Base-by-base conservation (phyloP, 2,329 filamentous ascomycete species). In the Nigrospora sphaerica region DNA sequence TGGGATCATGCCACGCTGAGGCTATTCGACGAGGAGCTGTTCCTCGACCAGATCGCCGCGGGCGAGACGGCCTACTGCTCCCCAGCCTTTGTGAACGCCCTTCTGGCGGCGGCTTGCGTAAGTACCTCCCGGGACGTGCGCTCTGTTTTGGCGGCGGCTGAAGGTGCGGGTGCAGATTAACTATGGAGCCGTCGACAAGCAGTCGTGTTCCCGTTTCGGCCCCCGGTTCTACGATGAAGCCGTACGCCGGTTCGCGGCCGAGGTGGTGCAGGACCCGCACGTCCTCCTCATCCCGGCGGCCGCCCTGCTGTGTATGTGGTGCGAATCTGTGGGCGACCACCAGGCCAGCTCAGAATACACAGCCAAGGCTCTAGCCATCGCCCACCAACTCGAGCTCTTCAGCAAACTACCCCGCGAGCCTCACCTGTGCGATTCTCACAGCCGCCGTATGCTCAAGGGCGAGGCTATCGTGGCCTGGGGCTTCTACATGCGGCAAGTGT, bases 1-100 rank as follows among this genome's bases (percentile, higher is more conserved):
- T 46, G 44, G 44, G 44, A 46, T 17, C 44, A 46, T 18, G 37
- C 44, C 37, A 46, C 44, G 2, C 23, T 46, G 32, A 28, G 44
- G 14, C 14, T 39, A 12, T 40, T 46, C 17, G 44, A 46, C 32
- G 44, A 46, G 32, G 44, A 41, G 5, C 17, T 39, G 12, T 46
- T 46, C 6, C 11, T 46, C 12, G 44, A 41, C 23, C 23, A 46
- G 11, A 32, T 46, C 3, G 13, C 37, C 23, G 6, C 32, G 5
- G 31, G 44, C 3, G 19, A 28, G 11, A 23, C 31, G 13, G 31
- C 18, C 14, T 46, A 46, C n/a, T 46, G 44, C 23, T 46, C 44
- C 16, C 32, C 44, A 9, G 34, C 34, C 1, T 40, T 46, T n/a
- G 44, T 46, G 16, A 46, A 46, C 17, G 37, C 44, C 19, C 35